Evolutionary conservation across 139 green algal species (phyloP).

Genomic region (Mychonastes homosphaera): DNA sequence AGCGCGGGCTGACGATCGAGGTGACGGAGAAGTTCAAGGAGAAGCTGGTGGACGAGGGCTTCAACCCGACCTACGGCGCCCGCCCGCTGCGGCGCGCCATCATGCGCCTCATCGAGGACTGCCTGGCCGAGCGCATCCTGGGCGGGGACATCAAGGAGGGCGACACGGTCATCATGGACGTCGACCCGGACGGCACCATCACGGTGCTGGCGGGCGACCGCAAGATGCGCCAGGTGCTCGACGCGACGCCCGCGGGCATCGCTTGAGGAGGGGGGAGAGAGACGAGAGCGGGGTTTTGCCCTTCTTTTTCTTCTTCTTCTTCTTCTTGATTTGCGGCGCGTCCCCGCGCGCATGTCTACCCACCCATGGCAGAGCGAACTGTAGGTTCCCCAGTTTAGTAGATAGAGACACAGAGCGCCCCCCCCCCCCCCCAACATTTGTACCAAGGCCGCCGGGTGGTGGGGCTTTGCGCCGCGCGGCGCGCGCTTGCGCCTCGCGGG

Average conservation of each 20-base stretch:
- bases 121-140: slow-evolving; percentile 89
- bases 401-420: no score
- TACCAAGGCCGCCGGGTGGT: no score
- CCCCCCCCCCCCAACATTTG: no score
- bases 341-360: no score
- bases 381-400: no score
- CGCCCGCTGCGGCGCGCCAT: slow-evolving; percentile 96
- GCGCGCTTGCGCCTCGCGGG: no score
- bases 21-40: slow-evolving; percentile 60
- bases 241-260: slow-evolving; percentile 63
- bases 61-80: slow-evolving; percentile 95
- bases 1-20: slow-evolving; percentile 96
- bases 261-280: slow-evolving; percentile 40
- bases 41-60: slow-evolving; percentile 96
- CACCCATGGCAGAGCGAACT: no score
- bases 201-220: slow-evolving; percentile 84
- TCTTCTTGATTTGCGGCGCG: no score
- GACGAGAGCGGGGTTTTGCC: no score
- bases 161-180: slow-evolving; percentile 86
- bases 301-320: no score
- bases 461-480: no score
- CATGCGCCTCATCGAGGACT: slow-evolving; percentile 97
- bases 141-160: slow-evolving; percentile 87
- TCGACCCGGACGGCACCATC: slow-evolving; percentile 80
- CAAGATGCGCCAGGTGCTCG: slow-evolving; percentile 67